phyloP scores from a whole-genome alignment of 495 filamentous ascomycete genomes.

The Copromyces sp. region DNA sequence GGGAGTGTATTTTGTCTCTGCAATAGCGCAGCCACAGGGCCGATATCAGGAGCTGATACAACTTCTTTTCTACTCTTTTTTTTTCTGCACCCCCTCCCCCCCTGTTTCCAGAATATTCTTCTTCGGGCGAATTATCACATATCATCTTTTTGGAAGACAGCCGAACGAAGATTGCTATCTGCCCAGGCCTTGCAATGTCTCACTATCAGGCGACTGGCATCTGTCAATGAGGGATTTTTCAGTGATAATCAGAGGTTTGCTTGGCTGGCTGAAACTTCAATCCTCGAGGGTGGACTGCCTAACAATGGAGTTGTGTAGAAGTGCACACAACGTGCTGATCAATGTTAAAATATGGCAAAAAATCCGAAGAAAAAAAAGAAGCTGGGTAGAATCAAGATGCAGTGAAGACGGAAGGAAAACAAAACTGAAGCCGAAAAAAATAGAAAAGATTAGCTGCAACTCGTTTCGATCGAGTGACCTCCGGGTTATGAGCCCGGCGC shows the following conservation, averaged over 20 bases:
- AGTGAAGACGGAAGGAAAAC: background rate
- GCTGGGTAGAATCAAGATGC: background rate
- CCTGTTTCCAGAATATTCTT: background rate
- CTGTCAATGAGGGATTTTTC: background rate
- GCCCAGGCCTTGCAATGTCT: background rate
- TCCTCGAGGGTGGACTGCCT: background rate
- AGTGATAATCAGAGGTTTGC: background rate
- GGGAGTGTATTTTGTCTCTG: background rate
- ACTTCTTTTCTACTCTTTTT: background rate
- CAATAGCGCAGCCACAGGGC: background rate
- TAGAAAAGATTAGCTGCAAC: conserved; percentile 1
- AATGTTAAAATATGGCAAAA: background rate
- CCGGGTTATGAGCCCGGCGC: conserved; percentile 11
- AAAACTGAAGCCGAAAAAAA: background rate
- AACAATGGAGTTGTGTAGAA: background rate
- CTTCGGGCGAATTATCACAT: background rate
- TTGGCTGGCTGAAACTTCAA: background rate
- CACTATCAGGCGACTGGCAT: background rate
- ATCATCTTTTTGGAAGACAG: background rate
- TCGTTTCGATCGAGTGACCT: conserved; percentile 10
- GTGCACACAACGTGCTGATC: background rate
- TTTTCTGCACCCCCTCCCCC: background rate
- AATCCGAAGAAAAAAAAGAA: background rate
- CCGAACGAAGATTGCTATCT: background rate
- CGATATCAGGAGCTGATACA: background rate